A percentile compares a stretch with the other conserved stretches of the same genome.
These are phyloP conservation scores for Alternaria sp. DNA, from an alignment of 2,329 filamentous ascomycete genomes.

Conservation along the genomic window DNA sequence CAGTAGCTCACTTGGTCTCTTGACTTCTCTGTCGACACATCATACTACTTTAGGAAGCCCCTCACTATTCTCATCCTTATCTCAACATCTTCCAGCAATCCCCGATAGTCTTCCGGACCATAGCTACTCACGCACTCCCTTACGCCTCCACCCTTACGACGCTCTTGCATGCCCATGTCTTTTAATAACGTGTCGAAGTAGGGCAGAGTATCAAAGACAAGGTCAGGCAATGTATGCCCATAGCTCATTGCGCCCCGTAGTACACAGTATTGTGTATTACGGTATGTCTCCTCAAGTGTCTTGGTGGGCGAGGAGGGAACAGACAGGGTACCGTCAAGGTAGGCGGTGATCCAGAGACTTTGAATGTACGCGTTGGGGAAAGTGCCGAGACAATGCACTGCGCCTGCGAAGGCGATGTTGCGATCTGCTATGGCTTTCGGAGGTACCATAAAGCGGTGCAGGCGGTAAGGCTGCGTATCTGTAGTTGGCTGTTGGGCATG, in stretches of 20 bases:
- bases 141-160: constrained; percentile 29
- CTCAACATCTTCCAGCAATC: constrained; percentile 59
- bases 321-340: constrained; percentile 63
- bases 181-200: constrained; percentile 39
- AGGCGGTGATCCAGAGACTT: constrained; percentile 64
- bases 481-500: constrained; percentile 13
- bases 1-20: not conserved
- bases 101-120: constrained; percentile 64
- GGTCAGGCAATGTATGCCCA: constrained; percentile 67
- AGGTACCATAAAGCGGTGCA: constrained; percentile 57
- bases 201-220: constrained; percentile 42
- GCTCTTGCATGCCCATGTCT: constrained; percentile 32
- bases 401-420: constrained; percentile 30
- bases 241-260: constrained; percentile 76
- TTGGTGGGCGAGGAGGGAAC: constrained; percentile 22
- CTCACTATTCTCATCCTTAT: constrained; percentile 48
- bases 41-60: not conserved
- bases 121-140: constrained; percentile 34
- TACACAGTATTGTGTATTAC: constrained; percentile 73
- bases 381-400: constrained; percentile 50
- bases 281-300: constrained; percentile 54
- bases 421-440: constrained; percentile 16
- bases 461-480: constrained; percentile 40
- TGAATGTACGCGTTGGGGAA: constrained; percentile 52
- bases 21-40: not conserved